Evolutionary conservation across 768 basidiomycete genomes (phyloP), one percentile per base, ranked within the genome.

Genomic region (Sarcomyxa edulis): DNA sequence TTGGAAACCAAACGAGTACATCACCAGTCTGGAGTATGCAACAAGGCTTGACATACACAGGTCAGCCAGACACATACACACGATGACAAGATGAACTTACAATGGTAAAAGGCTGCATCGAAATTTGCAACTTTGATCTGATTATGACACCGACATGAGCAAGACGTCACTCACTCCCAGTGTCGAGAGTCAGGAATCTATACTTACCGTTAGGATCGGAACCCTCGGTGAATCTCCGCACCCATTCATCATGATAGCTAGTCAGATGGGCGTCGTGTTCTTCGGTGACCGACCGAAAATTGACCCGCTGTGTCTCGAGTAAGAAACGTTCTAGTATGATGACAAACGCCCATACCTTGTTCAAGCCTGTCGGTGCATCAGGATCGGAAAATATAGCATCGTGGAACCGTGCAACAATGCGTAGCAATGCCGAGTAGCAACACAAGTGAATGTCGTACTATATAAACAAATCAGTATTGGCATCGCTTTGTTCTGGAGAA

Each of bases 1-100:
- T 47, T 90, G 86, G 61, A 89, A 89, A 4, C 84, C 86, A 49
- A 90, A 89, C 0, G 87, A 89, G 51, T 76, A 87, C 84, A 89
- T 86, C 34, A 90, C 87, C 8, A 90, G 74, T 11, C 87, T 71
- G 24, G 84, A 84, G 50, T 89, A 90, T 20, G 66, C 75, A 41
- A 83, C 80, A 29, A 85, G 68, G 70, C 85, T 89, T 39, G 1
- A 27, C 24, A 19, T 16, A 1, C 16, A 35, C 20, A 50, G n/a
- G n/a, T 12, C 27, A 24, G 47, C 38, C 24, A 38, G 39, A 42
- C 11, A 40, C 33, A 36, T 23, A 21, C 3, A 15, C 15, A 33
- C 27, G 16, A 38, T 22, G 3, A 12, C 4, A 33, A 19, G n/a
- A 36, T 21, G n/a, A 23, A 59, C 81, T 46, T 58, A 89, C 84